These are phyloP conservation scores for Adansonia gregorii DNA, from an alignment of 441 rosid genomes.

Conservation along the genomic window DNA sequence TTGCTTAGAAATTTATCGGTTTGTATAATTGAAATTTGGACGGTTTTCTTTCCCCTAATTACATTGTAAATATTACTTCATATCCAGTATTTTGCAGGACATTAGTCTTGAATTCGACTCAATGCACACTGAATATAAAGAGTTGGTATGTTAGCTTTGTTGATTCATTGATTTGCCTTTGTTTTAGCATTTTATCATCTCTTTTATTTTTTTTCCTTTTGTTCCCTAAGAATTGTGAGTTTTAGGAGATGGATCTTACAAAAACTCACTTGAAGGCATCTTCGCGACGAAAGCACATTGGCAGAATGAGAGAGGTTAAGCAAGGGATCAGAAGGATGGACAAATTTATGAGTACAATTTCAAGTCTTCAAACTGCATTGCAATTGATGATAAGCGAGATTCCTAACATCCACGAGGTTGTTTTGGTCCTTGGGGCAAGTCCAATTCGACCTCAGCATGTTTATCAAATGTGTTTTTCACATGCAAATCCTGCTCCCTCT, in stretches of 20 bases:
- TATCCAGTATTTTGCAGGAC: constrained; percentile 75
- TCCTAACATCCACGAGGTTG: constrained; percentile 50
- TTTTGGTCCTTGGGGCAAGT: constrained; percentile 74
- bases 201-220: background rate
- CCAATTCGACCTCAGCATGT: constrained; percentile 72
- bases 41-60: background rate
- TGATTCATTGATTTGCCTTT: constrained; percentile 11
- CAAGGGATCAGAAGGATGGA: constrained; percentile 63
- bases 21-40: background rate
- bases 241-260: constrained; percentile 54
- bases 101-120: constrained; percentile 59
- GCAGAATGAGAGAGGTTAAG: constrained; percentile 75
- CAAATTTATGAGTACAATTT: constrained; percentile 63
- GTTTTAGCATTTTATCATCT: background rate
- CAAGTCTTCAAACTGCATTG: constrained; percentile 56
- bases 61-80: constrained; percentile 3
- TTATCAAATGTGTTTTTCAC: constrained; percentile 60
- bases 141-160: constrained; percentile 61
- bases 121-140: constrained; percentile 48
- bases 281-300: constrained; percentile 50
- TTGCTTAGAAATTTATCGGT: background rate
- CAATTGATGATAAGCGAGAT: constrained; percentile 50
- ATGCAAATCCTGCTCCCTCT: constrained; percentile 32
- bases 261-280: constrained; percentile 51
- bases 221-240: constrained; percentile 42